Evolutionary conservation across 768 basidiomycete genomes (phyloP), one percentile per base, ranked within the genome.

Genomic region (Cystofilobasidium bisporidii): DNA sequence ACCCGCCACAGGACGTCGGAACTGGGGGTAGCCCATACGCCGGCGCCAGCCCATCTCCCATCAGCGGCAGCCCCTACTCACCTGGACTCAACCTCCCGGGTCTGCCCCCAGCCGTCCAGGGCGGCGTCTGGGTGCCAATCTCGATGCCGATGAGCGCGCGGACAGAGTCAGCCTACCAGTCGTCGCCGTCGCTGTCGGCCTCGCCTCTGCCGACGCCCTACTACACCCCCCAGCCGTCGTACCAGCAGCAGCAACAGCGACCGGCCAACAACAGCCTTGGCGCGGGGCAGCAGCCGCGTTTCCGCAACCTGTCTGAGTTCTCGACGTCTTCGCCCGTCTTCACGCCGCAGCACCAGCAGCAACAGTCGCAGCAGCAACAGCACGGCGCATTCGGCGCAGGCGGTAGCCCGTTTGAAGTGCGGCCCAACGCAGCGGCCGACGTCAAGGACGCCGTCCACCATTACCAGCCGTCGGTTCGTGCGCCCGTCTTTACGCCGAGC

Each of bases 271-370:
- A 47, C n/a, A n/a, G n/a, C 45, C 45, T 24, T 12, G 36, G 6
- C 6, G 36, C 36, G 47, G 10, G n/a, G 15, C 47, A 24, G 47
- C 47, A 24, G 47, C n/a, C 53, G 17, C 53, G 53, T 14, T 56
- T 56, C 53, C 53, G 60, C 40, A 61, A 61, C 40, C 60, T 61
- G 45, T 61, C 60, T 24, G 60, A 61, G 41, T 61, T 61, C n/a
- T 61, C 60, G 24, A 61, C 60, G 10, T 41, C 40, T 6, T 61
- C 60, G 22, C 36, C 60, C 28, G 30, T 28, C 18, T 56, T 56
- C 28, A 56, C 53, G 3, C 53, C 53, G 17, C 48, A 17, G n/a
- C 48, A n/a, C n/a, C 12, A 43, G 11, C 41, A 43, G 41, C 41
- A 43, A 3, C 41, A 43, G 41, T 17, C 10, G 8, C 41, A 43